Evolutionary conservation across 2,329 filamentous ascomycete species (phyloP), one percentile per base, ranked within the genome.

Genomic region (Truncatella angustata): DNA sequence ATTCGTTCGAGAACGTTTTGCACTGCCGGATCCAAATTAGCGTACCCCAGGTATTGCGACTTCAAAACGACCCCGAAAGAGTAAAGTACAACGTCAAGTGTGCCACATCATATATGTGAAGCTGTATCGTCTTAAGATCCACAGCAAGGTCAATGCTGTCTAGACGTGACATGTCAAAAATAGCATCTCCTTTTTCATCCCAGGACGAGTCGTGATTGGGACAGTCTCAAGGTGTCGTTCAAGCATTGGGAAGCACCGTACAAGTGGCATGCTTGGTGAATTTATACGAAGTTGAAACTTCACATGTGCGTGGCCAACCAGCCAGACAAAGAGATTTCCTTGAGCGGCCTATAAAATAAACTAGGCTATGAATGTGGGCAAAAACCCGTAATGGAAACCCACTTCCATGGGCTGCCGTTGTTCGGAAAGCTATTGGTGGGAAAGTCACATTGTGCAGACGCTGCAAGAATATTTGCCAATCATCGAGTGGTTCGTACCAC

Each of bases 1-100:
- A 36, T 23, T 26, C 6, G 21, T 50, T 50, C 47, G 47, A 50
- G 47, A 50, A 50, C 21, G 36, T 50, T 30, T 42, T 42, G 39
- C 39, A 42, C 35, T 50, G 47, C 47, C 36, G 18, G 30, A 50
- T 40, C 12, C 14, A 34, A 26, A 18, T 18, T 50, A 50, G 47
- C 23, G 47, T 18, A 36, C n/a, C 46, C 46, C 16, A 34, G 35
- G 23, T n/a, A 39, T 40, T 50, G 36, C 36, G 20, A 50, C 36
- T 21, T 42, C n/a, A 23, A 36, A 9, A 4, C 9, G 18, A n/a
- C 16, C 32, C 24, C 32, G 34, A 34, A 37, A 16, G 28, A 21
- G 46, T 20, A 39, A 26, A 47, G 28, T 20, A 36, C 14, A 32
- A 32, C 20, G n/a, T 44, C 10, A 16, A 18, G 24, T 50, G 47